Evolutionary conservation across 73 alveolate genomes (phyloP).

Genomic region (Stentor coeruleus): DNA sequence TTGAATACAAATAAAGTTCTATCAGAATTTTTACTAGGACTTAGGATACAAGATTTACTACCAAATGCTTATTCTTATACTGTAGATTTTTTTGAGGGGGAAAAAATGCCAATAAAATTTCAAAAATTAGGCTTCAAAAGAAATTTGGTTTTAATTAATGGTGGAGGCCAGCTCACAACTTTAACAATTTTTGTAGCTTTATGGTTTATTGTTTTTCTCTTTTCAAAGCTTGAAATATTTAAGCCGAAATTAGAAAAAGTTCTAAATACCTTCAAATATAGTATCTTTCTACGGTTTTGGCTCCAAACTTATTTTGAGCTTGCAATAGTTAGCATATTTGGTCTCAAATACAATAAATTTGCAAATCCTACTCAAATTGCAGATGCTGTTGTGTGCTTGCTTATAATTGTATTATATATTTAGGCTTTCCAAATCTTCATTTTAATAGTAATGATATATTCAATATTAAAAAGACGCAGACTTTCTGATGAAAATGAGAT

Average conservation of each 20-base stretch:
- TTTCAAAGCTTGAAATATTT: not conserved
- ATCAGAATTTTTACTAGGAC: not conserved
- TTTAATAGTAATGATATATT: no score
- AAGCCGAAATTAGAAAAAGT: no score
- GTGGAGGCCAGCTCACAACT: not conserved
- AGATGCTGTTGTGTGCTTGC: not conserved
- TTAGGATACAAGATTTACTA: not conserved
- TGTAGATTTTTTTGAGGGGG: not conserved
- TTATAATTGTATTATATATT: not conserved
- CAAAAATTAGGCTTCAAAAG: not conserved
- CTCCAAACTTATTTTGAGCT: not conserved
- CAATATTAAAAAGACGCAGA: not conserved
- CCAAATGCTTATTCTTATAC: not conserved
- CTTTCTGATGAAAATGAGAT: not conserved
- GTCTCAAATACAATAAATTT: not conserved
- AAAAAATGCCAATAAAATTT: not conserved
- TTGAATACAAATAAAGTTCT: not conserved
- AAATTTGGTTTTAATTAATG: not conserved
- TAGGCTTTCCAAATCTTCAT: not conserved
- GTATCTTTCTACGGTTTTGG: not conserved
- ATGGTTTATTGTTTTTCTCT: not conserved
- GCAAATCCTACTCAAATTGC: not conserved
- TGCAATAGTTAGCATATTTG: not conserved
- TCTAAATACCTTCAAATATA: no score
- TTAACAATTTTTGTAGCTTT: not conserved